Evolutionary conservation across 2,329 filamentous ascomycete species (phyloP).

Genomic region (Xylariomycetidae sp.): DNA sequence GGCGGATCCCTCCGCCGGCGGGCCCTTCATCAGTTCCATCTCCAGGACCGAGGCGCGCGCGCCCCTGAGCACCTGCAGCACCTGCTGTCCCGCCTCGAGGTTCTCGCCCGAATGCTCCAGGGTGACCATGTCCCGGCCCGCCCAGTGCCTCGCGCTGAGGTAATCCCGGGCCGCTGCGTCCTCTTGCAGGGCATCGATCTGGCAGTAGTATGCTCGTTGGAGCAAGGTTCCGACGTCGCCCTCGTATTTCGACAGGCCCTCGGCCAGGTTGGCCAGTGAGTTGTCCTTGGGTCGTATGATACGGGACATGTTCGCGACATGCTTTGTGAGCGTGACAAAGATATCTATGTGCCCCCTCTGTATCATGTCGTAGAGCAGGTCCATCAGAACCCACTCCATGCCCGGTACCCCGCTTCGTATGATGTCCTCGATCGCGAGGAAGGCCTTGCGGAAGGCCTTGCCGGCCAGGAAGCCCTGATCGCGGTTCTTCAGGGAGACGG

Average conservation of each 20-base stretch:
- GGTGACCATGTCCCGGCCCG: neutral
- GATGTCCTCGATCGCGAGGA: constrained; percentile 6
- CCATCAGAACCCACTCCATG: constrained; percentile 4
- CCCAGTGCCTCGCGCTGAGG: neutral
- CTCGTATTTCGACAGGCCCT: neutral
- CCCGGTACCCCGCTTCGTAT: neutral
- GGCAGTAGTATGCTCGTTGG: constrained; percentile 2
- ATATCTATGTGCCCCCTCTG: constrained; percentile 1
- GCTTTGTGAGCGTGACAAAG: neutral
- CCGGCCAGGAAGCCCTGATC: constrained; percentile 5
- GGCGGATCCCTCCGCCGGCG: neutral
- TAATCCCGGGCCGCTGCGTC: neutral
- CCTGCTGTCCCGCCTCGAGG: neutral
- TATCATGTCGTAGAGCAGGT: constrained; percentile 5
- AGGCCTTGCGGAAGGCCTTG: constrained; percentile 6
- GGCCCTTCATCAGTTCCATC: constrained; percentile 2
- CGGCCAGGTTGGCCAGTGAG: constrained; percentile 1
- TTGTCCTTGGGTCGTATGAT: constrained; percentile 1
- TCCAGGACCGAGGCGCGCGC: neutral
- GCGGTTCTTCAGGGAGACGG: constrained; percentile 1
- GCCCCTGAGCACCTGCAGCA: constrained; percentile 1
- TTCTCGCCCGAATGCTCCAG: no score
- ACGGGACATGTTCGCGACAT: constrained; percentile 1
- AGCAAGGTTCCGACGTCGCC: constrained; percentile 4
- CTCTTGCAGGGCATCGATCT: constrained; percentile 1